Base-by-base conservation (phyloP, 352 stramenopile genomes). In the Globisporangium echinulatum region DNA sequence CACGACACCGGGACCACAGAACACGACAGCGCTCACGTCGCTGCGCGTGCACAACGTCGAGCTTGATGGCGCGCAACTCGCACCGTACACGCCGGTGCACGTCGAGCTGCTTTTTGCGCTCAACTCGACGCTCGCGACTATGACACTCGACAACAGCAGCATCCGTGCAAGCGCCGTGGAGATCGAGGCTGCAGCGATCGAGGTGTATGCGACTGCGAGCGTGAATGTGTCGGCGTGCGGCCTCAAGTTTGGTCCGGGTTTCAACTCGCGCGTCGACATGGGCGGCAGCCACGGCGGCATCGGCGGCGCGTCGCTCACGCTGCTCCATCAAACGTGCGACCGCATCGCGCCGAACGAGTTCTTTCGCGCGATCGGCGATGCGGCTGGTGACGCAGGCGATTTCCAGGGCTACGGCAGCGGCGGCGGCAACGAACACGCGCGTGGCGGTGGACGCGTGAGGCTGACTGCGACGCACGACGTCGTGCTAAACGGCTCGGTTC, bases 401-500 rank as follows among this genome's bases (percentile, higher is more conserved):
- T 95, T 95, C 55, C 79, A 80, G 64, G 85, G 82, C 11, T 95
- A 93, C 62, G 85, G 85, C 4, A 95, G 83, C 63, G 85, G 85
- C 14, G 85, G 85, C 33, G 83, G 85, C 33, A 74, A 70, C 55
- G 76, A 88, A 56, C 25, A 68, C 2, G 73, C 71, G 56, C 82
- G 83, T 8, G 85, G 85, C 14, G 85, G 81, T 11, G 85, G 85
- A 7, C 67, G 80, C 5, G 80, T 95, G 46, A 62, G 72, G 7
- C 48, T 95, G 14, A 53, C 68, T 6, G 72, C 70, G 2, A 62
- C 51, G 2, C 55, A 58, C 10, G 68, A 72, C 52, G 57, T 90
- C 0, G 55, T 81, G n/a, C 58, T 90, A 11, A 82, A 92, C 63
- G 85, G 85, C 25, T 78, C 68, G 2, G 52, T 92, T 33, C 58